These are phyloP conservation scores for Debaryomyces tyrocola DNA, from an alignment of 805 yeast genomes.

Conservation along the genomic window DNA sequence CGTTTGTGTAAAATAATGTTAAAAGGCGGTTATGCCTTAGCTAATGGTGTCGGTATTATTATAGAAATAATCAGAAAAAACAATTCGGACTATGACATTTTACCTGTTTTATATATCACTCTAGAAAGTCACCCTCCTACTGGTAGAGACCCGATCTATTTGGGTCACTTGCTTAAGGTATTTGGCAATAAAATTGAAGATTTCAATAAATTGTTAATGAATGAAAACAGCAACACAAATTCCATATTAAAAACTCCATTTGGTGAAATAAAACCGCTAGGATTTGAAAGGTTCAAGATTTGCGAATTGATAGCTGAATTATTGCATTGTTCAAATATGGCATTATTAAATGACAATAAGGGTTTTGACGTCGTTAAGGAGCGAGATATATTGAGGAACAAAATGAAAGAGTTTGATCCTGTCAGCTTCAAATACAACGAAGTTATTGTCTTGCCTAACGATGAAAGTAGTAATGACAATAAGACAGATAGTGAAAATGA, in stretches of 20 bases:
- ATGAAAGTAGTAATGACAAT: constrained; percentile 9
- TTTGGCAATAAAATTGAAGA: constrained; percentile 38
- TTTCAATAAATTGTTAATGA: constrained; percentile 36
- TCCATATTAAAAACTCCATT: constrained; percentile 28
- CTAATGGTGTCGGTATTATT: constrained; percentile 50
- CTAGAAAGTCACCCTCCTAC: constrained; percentile 48
- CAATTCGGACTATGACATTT: constrained; percentile 46
- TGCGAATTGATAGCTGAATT: constrained; percentile 48
- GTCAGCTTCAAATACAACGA: constrained; percentile 47
- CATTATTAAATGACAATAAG: constrained; percentile 43
- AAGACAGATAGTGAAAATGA: constrained; percentile 7
- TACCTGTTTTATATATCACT: constrained; percentile 45
- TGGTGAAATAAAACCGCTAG: constrained; percentile 43
- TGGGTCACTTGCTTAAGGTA: constrained; percentile 43
- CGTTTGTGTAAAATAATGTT: constrained; percentile 40
- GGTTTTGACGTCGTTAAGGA: constrained; percentile 42
- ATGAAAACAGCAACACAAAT: constrained; percentile 12
- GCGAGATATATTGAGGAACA: constrained; percentile 37
- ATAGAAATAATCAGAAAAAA: constrained; percentile 47
- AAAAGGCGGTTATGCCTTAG: constrained; percentile 46
- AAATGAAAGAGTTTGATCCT: constrained; percentile 44
- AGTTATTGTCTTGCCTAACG: constrained; percentile 35
- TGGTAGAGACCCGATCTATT: constrained; percentile 47
- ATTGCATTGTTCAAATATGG: constrained; percentile 49
- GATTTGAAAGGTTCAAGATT: constrained; percentile 46